phyloP scores from a whole-genome alignment of 2,329 filamentous ascomycete species.

The Tolypocladium tundrense region DNA sequence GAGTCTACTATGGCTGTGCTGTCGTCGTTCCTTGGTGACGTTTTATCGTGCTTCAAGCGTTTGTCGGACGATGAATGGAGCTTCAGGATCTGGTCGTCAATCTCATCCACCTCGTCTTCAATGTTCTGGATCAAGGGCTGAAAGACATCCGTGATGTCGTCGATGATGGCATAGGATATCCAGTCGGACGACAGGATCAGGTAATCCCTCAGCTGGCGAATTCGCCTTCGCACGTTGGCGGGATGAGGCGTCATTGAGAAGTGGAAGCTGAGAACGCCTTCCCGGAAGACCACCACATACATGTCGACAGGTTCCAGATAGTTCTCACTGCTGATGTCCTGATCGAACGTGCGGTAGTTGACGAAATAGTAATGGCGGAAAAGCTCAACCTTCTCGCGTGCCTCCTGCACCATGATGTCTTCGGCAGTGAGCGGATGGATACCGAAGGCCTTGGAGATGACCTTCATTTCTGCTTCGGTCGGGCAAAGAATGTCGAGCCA shows the following conservation, averaged over 20 bases:
- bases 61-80: slow-evolving; percentile 56
- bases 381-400: slow-evolving; percentile 93
- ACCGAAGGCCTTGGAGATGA: slow-evolving; percentile 82
- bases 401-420: slow-evolving; percentile 95
- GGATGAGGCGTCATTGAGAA: slow-evolving; percentile 94
- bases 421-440: slow-evolving; percentile 94
- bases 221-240: slow-evolving; percentile 86
- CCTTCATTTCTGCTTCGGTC: slow-evolving; percentile 91
- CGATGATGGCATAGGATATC: slow-evolving; percentile 97
- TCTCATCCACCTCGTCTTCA: slow-evolving; percentile 93
- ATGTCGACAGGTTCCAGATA: slow-evolving; percentile 95
- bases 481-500: slow-evolving; percentile 91
- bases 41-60: slow-evolving; percentile 26
- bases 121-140: slow-evolving; percentile 85
- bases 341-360: slow-evolving; percentile 96
- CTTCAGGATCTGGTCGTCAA: slow-evolving; percentile 81
- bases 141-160: slow-evolving; percentile 97
- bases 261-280: slow-evolving; percentile 93
- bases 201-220: slow-evolving; percentile 90
- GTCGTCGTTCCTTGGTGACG: slow-evolving; percentile 36
- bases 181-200: slow-evolving; percentile 88
- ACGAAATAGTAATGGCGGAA: slow-evolving; percentile 98
- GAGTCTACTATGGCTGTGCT: slow-evolving; percentile 33
- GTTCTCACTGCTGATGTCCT: slow-evolving; percentile 79
- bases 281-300: slow-evolving; percentile 93